Base-by-base conservation (phyloP, 192 early-diverging fungal species). In the Rhizophagus clarus region DNA sequence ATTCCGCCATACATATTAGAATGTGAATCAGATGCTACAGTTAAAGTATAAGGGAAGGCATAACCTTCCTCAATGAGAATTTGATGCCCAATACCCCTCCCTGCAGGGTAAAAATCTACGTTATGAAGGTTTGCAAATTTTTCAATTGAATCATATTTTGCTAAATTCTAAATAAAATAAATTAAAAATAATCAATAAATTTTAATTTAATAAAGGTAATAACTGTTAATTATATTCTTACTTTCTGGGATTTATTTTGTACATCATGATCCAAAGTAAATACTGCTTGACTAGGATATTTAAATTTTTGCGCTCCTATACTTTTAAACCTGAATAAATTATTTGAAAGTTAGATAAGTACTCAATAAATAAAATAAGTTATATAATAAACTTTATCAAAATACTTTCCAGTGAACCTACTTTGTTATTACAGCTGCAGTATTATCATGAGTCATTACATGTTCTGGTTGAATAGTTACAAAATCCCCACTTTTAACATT, bases 1-100 rank as follows among this genome's bases (percentile, higher is more conserved):
- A 99, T 93, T 80, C 97, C 98, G 56, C 98, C 98, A 85, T 99
- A 99, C 96, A 98, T 99, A 87, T 99, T 99, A 6, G 98, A 98
- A 82, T 99, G 98, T 9, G 98, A 99, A 84, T 99, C 98, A 2
- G 96, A 97, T 2, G 96, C 98, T 5, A 99, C 97, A 28, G 95
- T 95, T 87, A 99, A 90, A 12, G 97, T 93, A 71, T 91, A 86
- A 2, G 98, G 98, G 84, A 96, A 97, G 3, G 96, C 96, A 79
- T 98, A 97, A 31, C 97, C 98, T 84, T 98, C 96, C 84, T 99
- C 98, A 45, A 98, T 92, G 87, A 99, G 92, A 80, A 98, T 93
- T 86, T 99, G 98, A 77, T 99, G 98, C 24, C 97, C 98, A 78
- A 99, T 99, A 71, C 98, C 98, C 24, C 96, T 92, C 10, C 97